These are phyloP conservation scores for Talaromyces piceae DNA, from an alignment of 2,329 filamentous ascomycete genomes.

Conservation along the genomic window DNA sequence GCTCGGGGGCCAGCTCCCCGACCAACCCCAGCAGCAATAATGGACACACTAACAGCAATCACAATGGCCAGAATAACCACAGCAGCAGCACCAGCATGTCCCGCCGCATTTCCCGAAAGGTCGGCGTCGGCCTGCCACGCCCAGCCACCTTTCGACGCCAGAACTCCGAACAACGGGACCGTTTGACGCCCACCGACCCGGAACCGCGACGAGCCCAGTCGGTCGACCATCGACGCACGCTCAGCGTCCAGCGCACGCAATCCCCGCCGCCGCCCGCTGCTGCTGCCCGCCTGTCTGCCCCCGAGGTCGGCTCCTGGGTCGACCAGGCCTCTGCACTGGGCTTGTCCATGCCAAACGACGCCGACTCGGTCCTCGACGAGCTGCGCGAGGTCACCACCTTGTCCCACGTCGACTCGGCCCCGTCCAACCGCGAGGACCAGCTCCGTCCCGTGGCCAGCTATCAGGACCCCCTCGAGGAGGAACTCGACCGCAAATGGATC, in stretches of 20 bases:
- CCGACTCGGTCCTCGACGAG: constrained; percentile 23
- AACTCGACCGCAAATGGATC: constrained; percentile 87
- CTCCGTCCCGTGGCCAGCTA: constrained; percentile 1
- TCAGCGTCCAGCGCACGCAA: constrained; percentile 38
- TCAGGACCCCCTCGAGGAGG: constrained; percentile 55
- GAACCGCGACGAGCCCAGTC: constrained; percentile 63
- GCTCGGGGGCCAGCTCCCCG: constrained; percentile 22
- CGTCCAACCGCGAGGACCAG: constrained; percentile 4
- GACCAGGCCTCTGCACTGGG: constrained; percentile 20
- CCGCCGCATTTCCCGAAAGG: constrained; percentile 37
- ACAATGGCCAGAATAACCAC: constrained; percentile 15
- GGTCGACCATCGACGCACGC: constrained; percentile 37
- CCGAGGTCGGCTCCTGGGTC: constrained; percentile 34
- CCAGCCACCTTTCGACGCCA: constrained; percentile 74
- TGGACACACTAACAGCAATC: constrained; percentile 12
- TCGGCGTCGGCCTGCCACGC: constrained; percentile 65
- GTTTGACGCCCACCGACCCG: constrained; percentile 59
- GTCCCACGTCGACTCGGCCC: constrained; percentile 16
- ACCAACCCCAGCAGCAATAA: constrained; percentile 3
- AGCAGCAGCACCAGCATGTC: no score
- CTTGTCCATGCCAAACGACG: constrained; percentile 24
- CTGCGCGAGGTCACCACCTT: constrained; percentile 14
- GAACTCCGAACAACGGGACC: constrained; percentile 69
- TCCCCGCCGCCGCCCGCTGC: constrained; percentile 33
- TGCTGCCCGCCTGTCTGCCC: constrained; percentile 31